Conservation (phyloP, 371 early-diverging fungal species). For the Chytridium lagenaria region DNA sequence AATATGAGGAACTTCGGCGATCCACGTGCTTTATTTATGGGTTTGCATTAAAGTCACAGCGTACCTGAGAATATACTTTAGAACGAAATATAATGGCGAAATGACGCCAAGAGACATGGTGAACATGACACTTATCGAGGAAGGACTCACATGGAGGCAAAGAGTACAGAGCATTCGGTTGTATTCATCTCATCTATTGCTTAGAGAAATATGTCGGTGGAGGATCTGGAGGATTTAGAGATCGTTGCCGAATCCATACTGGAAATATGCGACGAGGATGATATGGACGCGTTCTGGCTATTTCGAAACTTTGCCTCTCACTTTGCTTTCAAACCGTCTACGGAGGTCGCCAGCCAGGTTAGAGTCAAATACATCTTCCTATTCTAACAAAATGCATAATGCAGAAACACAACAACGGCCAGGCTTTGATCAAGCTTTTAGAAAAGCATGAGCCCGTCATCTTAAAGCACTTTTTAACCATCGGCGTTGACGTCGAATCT, state of each 20-base stretch:
- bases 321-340: too few species aligned
- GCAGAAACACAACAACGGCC: too few species aligned
- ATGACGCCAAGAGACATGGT: constrained; percentile 37
- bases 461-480: background rate
- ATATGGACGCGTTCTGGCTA: constrained; percentile 48
- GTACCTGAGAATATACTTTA: background rate
- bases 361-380: too few species aligned
- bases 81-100: background rate
- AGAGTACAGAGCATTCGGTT: background rate
- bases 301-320: constrained; percentile 32
- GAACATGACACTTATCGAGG: constrained; percentile 37
- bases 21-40: constrained; percentile 18
- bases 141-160: constrained; percentile 12
- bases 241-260: constrained; percentile 40
- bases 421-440: too few species aligned
- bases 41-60: background rate
- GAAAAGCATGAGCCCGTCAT: constrained; percentile 7
- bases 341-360: too few species aligned
- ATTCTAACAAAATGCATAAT: too few species aligned
- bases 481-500: constrained; percentile 9
- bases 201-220: background rate
- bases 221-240: constrained; percentile 4
- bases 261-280: constrained; percentile 46
- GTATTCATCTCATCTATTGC: background rate
- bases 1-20: constrained; percentile 38